These are phyloP conservation scores for Protomyces gravidus DNA, from an alignment of 1,139 yeast genomes.

Conservation along the genomic window DNA sequence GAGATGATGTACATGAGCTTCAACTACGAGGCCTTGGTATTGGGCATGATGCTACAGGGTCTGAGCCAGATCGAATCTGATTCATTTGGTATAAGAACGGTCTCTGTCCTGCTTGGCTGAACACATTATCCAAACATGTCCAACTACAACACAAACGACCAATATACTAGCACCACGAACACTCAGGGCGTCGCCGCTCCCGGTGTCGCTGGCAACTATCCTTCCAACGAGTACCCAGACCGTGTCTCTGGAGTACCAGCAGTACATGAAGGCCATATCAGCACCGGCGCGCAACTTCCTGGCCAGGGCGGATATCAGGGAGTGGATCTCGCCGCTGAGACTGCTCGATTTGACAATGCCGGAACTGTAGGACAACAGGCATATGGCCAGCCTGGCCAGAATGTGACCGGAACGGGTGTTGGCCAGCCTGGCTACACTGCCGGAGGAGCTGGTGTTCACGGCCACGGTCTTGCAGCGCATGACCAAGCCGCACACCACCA, in stretches of 20 bases:
- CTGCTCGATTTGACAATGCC: conserved; percentile 28
- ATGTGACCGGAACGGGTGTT: background rate
- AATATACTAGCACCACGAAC: background rate
- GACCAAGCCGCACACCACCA: too few relatives aligned
- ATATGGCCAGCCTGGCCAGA: background rate
- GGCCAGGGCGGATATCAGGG: conserved; percentile 12
- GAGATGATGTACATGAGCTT: too few relatives aligned
- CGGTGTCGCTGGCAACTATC: background rate
- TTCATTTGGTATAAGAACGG: too few relatives aligned
- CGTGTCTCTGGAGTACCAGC: background rate
- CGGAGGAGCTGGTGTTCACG: too few relatives aligned
- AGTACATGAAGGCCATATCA: conserved; percentile 16
- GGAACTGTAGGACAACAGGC: background rate
- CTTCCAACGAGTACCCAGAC: background rate
- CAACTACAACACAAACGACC: background rate
- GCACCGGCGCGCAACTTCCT: conserved; percentile 17
- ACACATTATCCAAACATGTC: background rate
- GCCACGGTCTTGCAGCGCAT: too few relatives aligned
- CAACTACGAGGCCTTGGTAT: too few relatives aligned
- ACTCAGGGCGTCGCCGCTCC: background rate
- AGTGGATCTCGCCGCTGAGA: conserved; percentile 23
- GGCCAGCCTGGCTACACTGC: background rate
- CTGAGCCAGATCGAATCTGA: too few relatives aligned
- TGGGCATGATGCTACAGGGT: too few relatives aligned
- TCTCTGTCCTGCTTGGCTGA: too few relatives aligned